A percentile compares a stretch with the other conserved stretches of the same genome.
phyloP scores from a whole-genome alignment of 371 early-diverging fungal species.

The Gilbertella persicaria region DNA sequence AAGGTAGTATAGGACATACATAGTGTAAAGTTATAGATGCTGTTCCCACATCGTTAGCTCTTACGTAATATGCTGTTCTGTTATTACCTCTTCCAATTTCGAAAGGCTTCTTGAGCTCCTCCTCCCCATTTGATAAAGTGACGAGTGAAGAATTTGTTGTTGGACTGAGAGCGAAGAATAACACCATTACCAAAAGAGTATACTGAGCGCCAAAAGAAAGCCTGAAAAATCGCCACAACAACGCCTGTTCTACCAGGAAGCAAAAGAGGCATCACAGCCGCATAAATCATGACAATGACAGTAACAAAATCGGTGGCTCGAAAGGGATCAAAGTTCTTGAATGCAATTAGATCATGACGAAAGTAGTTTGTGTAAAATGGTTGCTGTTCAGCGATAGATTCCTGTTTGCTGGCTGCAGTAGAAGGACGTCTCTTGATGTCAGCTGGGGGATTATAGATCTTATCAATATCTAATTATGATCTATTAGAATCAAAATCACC shows the following conservation, averaged over 20 bases:
- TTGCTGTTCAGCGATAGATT: neutral
- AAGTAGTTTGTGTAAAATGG: slow-evolving; percentile 59
- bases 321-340: slow-evolving; percentile 88
- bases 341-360: slow-evolving; percentile 84
- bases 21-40: slow-evolving; percentile 86
- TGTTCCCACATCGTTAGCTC: no score
- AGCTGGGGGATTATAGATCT: slow-evolving; percentile 80
- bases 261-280: slow-evolving; percentile 67
- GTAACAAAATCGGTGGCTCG: slow-evolving; percentile 83
- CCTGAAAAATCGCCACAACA: slow-evolving; percentile 61
- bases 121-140: slow-evolving; percentile 94
- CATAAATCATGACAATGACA: slow-evolving; percentile 72
- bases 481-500: neutral
- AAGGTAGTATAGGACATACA: slow-evolving; percentile 89
- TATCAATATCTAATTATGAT: slow-evolving; percentile 72
- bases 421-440: slow-evolving; percentile 9
- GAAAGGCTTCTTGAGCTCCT: slow-evolving; percentile 82
- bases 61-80: no score
- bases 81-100: slow-evolving; percentile 90
- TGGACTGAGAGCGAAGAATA: slow-evolving; percentile 78
- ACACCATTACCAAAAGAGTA: slow-evolving; percentile 81
- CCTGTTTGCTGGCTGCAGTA: neutral
- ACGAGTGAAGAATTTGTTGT: slow-evolving; percentile 79
- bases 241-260: slow-evolving; percentile 48
- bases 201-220: slow-evolving; percentile 84